Base-by-base conservation (phyloP, 305 asterid genomes). In the Fraxinus paxiana region DNA sequence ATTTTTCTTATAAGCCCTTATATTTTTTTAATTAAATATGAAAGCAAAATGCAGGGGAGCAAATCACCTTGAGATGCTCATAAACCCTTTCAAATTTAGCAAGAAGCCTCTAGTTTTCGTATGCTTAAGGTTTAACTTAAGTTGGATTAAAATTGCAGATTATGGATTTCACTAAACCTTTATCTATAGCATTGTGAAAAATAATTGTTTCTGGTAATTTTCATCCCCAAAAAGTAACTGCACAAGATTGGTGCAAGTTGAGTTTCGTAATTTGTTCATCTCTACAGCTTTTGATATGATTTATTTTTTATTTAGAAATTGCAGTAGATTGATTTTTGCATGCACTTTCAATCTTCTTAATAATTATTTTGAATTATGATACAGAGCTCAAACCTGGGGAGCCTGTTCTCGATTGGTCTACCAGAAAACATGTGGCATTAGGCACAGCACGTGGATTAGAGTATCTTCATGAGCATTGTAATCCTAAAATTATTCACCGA, bases 371-470 rank as follows among this genome's bases (percentile, higher is more conserved):
- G 81, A 75, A 75, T 56, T 26, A 84, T 76, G 4, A 71, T 79
- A 87, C 90, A 94, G 98, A 94, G 80, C 88, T 90, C 74, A 94
- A 91, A 88, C 92, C 96, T 0, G 97, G 94, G 77, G 97, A 94
- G 54, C 79, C 97, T 72, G 90, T 87, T 72, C 81, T 94, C 76
- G 92, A 83, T 82, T 94, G 97, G 97, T 90, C 95, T 8, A 89
- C 95, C 8, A 85, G 98, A 85, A 92, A 89, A 84, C 86, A 82
- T 18, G 93, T 92, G 79, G 97, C 98, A 35, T 80, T 92, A 75
- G 97, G 98, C 24, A 92, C 98, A 5, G 94, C 98, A 17, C 97
- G 97, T 65, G 98, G 98, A 63, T 79, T 94, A 37, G 98, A 94
- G 85, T 94, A 94, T 80, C 89, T 94, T 73, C 98, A 94, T 35